Evolutionary conservation across 208 protist genomes (phyloP).

Genomic region (Acanthamoeba royreba): DNA sequence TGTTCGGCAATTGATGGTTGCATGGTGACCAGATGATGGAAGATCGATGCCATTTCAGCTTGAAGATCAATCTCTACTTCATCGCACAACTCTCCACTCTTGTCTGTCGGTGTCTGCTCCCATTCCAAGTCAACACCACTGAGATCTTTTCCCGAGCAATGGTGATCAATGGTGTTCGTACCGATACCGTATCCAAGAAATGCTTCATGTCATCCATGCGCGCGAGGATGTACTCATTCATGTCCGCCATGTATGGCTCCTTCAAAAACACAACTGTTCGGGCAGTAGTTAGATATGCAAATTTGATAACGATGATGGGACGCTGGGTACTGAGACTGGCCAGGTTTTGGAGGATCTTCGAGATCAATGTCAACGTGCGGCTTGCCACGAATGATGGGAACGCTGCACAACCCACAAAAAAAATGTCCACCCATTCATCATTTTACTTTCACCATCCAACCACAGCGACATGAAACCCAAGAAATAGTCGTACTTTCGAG

Average conservation of each 20-base stretch:
- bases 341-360: constrained; percentile 24
- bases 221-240: background rate
- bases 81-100: background rate
- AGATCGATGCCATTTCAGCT: background rate
- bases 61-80: background rate
- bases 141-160: background rate
- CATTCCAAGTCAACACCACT: background rate
- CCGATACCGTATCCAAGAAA: background rate
- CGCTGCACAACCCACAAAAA: too few relatives aligned
- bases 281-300: background rate
- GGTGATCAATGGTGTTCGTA: background rate
- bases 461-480: too few relatives aligned
- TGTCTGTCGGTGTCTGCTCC: background rate
- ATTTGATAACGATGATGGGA: background rate
- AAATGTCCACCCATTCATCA: too few relatives aligned
- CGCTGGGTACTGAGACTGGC: background rate
- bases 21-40: background rate
- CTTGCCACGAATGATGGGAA: background rate
- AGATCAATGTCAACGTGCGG: background rate
- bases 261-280: background rate
- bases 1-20: background rate
- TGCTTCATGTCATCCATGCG: constrained; percentile 4
- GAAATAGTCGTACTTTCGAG: too few relatives aligned
- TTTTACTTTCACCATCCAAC: too few relatives aligned
- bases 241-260: background rate